Conservation (phyloP, 371 early-diverging fungal species). For the Mucor velutinosus region DNA sequence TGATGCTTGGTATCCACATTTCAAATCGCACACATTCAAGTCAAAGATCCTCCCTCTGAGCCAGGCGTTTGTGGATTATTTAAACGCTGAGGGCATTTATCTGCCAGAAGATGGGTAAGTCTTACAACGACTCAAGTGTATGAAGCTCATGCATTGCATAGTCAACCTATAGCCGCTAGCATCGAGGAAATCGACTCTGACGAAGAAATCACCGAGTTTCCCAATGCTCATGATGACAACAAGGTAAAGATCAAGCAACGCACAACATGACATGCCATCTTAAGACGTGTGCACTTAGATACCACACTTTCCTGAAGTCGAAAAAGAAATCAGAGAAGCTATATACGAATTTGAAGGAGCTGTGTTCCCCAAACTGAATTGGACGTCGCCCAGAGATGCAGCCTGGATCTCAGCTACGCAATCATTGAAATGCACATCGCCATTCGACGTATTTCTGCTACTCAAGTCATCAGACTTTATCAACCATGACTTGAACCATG, state of each 20-base stretch:
- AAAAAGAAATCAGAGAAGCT: conserved; percentile 60
- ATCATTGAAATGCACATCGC: conserved; percentile 74
- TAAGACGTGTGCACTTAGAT: conserved; percentile 14
- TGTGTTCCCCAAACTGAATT: conserved; percentile 92
- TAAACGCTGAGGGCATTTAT: conserved; percentile 83
- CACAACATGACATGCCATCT: background rate
- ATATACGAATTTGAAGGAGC: conserved; percentile 78
- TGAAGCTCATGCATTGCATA: background rate
- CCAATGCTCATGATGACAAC: conserved; percentile 25
- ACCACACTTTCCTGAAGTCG: conserved; percentile 65
- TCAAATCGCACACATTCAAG: conserved; percentile 66
- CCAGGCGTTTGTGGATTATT: conserved; percentile 77
- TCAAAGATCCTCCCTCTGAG: conserved; percentile 72
- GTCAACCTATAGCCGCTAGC: conserved; percentile 47
- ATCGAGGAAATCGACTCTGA: conserved; percentile 52
- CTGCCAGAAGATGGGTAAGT: conserved; percentile 70
- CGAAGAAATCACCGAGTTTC: conserved; percentile 41
- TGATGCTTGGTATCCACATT: conserved; percentile 75
- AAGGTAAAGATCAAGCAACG: conserved; percentile 14
- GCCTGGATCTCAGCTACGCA: conserved; percentile 85
- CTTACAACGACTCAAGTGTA: background rate
- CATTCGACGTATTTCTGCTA: conserved; percentile 81
- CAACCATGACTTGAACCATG: conserved; percentile 81
- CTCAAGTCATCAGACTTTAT: conserved; percentile 92
- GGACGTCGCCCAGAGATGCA: conserved; percentile 95